Evolutionary conservation across 306 rosid species (phyloP).

Genomic region (Glycine latifolia): DNA sequence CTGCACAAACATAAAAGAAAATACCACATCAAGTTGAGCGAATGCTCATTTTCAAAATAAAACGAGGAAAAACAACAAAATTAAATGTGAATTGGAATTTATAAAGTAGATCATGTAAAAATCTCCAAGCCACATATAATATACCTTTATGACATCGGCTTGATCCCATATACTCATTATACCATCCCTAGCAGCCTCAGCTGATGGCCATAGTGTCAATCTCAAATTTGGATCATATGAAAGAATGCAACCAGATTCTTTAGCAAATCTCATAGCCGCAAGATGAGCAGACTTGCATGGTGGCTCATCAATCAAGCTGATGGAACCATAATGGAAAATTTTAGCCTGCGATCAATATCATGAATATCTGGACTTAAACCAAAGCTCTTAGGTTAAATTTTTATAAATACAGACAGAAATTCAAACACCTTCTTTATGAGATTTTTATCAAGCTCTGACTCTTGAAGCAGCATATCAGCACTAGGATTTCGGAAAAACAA

Average conservation of each 20-base stretch:
- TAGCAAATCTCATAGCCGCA: constrained; percentile 84
- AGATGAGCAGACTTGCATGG: constrained; percentile 85
- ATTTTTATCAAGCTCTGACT: constrained; percentile 74
- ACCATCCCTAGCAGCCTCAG: constrained; percentile 77
- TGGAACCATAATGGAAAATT: constrained; percentile 91
- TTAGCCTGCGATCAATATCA: constrained; percentile 65
- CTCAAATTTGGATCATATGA: constrained; percentile 96
- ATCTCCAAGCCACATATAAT: not conserved
- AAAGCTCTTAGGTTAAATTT: constrained; percentile 15
- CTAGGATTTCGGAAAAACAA: constrained; percentile 95
- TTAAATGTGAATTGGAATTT: not conserved
- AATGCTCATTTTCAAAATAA: constrained; percentile 14
- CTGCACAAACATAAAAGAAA: constrained; percentile 55
- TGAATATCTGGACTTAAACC: constrained; percentile 9
- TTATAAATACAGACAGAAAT: not conserved
- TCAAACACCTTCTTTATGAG: constrained; percentile 68
- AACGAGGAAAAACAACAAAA: not conserved
- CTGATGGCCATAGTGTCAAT: constrained; percentile 87
- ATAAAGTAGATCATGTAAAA: constrained; percentile 5
- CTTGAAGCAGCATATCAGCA: constrained; percentile 93
- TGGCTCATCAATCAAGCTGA: constrained; percentile 92
- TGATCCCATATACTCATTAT: constrained; percentile 89
- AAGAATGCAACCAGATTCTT: constrained; percentile 78
- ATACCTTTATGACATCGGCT: constrained; percentile 89
- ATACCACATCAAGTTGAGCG: not conserved